Base-by-base conservation (phyloP, 1,284 basidiomycete genomes). In the Ceratobasidium sp. region DNA sequence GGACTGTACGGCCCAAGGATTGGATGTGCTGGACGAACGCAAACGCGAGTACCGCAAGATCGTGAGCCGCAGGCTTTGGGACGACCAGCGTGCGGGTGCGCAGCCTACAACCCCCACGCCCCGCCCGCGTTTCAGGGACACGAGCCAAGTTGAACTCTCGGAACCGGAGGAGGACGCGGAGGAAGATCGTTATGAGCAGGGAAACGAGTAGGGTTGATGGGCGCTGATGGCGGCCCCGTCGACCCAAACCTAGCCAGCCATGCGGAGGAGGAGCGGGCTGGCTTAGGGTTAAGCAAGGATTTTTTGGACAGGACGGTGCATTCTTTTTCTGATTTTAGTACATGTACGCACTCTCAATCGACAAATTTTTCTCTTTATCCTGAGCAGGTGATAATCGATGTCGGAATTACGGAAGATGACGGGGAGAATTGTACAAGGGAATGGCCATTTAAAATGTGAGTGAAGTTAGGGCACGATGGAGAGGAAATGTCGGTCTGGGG, bases 171-270 rank as follows among this genome's bases (percentile, higher is more conserved):
- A 20, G 20, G 15, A 69, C 23, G 3, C 13, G 20, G 46, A 6
- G 33, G 9, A 3, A 13, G 6, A 33, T 26, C 1, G 4, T 5
- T 7, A 26, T 6, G 15, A 39, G 49, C 33, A 26, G 67, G 67
- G 28, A 69, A 69, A 69, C 51, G 49, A 55, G 51, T 51, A 55
- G 67, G 67, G 67, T 69, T 40, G 46, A 51, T 33, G 67, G 12
- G n/a, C 18, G 51, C n/a, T n/a, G 20, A 23, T 58, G 69, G 69
- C 40, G 69, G 9, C 51, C 69, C 5, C 69, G 51, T 39, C 40
- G 69, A 58, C 69, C 69, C 55, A 44, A 71, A 71, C 53, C 2
- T n/a, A 56, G 69, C 55, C 55, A 58, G 39, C n/a, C 13, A 3
- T 44, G 42, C 7, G 63, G 63, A 2, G 5, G 63, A 6, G n/a